Evolutionary conservation across 2,329 filamentous ascomycete genomes (phyloP).

Genomic region (Leptographium procerum): DNA sequence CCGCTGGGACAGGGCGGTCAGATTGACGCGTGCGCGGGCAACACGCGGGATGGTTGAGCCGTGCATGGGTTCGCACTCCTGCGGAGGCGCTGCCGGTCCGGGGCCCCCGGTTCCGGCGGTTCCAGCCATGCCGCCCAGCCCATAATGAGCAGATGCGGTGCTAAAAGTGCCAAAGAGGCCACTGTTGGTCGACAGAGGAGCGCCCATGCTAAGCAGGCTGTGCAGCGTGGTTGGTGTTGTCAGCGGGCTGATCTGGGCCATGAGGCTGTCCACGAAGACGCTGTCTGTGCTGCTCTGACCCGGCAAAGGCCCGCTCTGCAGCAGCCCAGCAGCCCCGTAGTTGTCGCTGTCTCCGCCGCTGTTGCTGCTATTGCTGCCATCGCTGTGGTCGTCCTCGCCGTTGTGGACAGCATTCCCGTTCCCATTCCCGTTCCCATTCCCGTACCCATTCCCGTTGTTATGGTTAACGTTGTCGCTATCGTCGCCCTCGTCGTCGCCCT

Average conservation of each 20-base stretch:
- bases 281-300: background rate
- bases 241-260: background rate
- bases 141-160: too few species aligned
- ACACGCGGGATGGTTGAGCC: conserved; percentile 16
- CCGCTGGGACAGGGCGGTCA: conserved; percentile 45
- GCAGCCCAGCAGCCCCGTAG: too few species aligned
- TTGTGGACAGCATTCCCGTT: background rate
- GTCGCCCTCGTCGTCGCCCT: conserved; percentile 11
- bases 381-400: background rate
- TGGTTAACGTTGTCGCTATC: conserved; percentile 5
- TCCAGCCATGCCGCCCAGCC: background rate
- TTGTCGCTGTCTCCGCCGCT: background rate
- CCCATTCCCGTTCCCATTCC: background rate
- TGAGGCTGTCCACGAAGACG: background rate
- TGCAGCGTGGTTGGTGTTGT: background rate
- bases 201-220: background rate
- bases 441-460: background rate
- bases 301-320: background rate
- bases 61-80: background rate
- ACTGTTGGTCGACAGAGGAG: background rate
- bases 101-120: background rate
- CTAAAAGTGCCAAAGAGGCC: background rate
- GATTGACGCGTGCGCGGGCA: conserved; percentile 33
- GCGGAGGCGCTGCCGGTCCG: background rate
- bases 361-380: too few species aligned